Evolutionary conservation across 129 eudicot genomes (phyloP), one percentile per base, ranked within the genome.

Genomic region (Tanacetum coccineum): DNA sequence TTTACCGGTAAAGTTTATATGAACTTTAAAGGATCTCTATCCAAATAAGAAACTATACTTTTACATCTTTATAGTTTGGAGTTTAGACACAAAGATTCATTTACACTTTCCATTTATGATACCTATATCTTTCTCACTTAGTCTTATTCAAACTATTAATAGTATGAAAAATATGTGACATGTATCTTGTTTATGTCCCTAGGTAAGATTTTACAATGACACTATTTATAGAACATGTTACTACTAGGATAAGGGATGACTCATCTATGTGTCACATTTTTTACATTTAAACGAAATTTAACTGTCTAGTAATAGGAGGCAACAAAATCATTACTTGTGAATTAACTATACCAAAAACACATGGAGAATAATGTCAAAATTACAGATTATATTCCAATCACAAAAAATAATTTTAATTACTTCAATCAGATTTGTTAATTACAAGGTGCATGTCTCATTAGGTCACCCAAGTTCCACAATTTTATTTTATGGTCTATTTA

Each of bases 241-340:
- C 39, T 36, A 54, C 63, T 30, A 70, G 59, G 71, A 74, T 65
- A 66, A 76, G 80, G 79, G 73, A 71, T 50, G 68, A 63, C 53
- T 67, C 19, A 6, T 53, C 15, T 53, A 57, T 26, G 12, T 49
- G 60, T 49, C 18, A 12, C 55, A 45, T 55, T 22, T 55, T 22
- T 58, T 59, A 47, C 46, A 47, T 36, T 6, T 28, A 59, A 13
- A 59, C 21, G 39, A 45, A 51, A 15, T 32, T 12, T 67, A 32
- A 32, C 22, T 84, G 89, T 78, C 74, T 71, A 74, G 25, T 44
- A 62, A 61, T 14, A 67, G 85, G 83, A 80, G 81, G 83, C 86
- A 75, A 68, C 74, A 78, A 81, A 78, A 81, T 80, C 85, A 64
- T 64, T 47, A 53, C 21, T 15, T 73, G 47, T 46, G 22, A 11